Conservation (phyloP, 2,329 filamentous ascomycete genomes). For the Penicillium frequentans region DNA sequence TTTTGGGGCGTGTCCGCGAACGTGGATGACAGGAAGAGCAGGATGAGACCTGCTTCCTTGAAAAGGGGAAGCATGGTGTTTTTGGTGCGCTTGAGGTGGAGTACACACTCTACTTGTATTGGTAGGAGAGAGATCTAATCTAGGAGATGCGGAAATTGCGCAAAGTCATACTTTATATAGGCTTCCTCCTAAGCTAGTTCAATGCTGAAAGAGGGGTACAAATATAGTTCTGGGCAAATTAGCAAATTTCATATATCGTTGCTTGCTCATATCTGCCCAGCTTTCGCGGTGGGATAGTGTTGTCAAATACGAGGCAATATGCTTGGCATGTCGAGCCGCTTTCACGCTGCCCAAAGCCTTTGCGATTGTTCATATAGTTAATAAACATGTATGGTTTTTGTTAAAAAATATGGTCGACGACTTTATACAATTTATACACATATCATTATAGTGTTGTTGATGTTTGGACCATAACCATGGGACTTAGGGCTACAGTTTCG, state of each 20-base stretch:
- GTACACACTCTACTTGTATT: too few species aligned
- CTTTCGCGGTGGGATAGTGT: not conserved
- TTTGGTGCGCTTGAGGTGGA: too few species aligned
- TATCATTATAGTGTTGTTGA: not conserved
- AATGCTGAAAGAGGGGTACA: not conserved
- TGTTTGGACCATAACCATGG: not conserved
- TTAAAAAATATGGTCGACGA: not conserved
- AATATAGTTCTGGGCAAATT: not conserved
- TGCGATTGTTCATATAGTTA: not conserved
- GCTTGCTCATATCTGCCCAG: not conserved
- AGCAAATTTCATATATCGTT: not conserved
- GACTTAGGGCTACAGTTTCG: not conserved
- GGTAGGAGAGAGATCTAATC: too few species aligned
- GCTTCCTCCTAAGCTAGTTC: not conserved
- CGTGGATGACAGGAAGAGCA: slow-evolving; percentile 1
- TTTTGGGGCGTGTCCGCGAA: not conserved
- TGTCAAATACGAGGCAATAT: slow-evolving; percentile 17
- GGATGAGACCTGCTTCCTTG: not conserved
- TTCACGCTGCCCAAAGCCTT: not conserved
- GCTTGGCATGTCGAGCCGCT: slow-evolving; percentile 18
- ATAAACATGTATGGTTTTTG: not conserved
- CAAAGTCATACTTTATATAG: not conserved
- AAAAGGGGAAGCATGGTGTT: not conserved
- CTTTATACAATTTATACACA: too few species aligned
- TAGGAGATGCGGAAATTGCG: too few species aligned